Evolutionary conservation across 306 rosid genomes (phyloP).

Genomic region (Acacia acuminata): DNA sequence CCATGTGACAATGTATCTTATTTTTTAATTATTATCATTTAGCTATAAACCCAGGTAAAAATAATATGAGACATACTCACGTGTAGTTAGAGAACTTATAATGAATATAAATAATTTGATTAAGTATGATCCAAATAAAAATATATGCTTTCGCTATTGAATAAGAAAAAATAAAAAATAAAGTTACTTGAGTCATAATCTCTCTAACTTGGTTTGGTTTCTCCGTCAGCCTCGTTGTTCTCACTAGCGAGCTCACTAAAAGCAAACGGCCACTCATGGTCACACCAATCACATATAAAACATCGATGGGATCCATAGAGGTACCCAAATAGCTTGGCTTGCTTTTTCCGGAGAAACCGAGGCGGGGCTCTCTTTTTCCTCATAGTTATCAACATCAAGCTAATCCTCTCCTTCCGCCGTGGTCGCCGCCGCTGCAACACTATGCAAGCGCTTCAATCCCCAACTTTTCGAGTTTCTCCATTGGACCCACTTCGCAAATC

Average conservation of each 20-base stretch:
- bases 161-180: too few species aligned
- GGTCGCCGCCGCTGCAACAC: conserved; percentile 6
- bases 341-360: neutral
- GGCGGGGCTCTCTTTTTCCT: neutral
- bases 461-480: conserved; percentile 60
- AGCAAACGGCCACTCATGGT: neutral
- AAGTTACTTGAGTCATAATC: neutral
- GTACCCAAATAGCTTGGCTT: neutral
- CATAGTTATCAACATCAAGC: conserved; percentile 39
- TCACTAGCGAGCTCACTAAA: neutral
- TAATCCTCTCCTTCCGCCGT: neutral
- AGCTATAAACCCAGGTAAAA: too few species aligned
- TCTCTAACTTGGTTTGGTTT: neutral
- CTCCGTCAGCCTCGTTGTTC: neutral
- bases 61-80: too few species aligned
- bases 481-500: conserved; percentile 54
- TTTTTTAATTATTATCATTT: too few species aligned
- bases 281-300: neutral
- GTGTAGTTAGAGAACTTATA: too few species aligned
- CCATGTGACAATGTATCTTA: too few species aligned
- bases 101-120: too few species aligned
- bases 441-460: conserved; percentile 69
- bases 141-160: too few species aligned
- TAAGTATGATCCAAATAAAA: too few species aligned
- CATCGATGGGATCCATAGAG: too few species aligned